A percentile compares a stretch with the other conserved stretches of the same genome.
Conservation (phyloP, 202 grass and related monocot genomes). For the Setaria viridis region DNA sequence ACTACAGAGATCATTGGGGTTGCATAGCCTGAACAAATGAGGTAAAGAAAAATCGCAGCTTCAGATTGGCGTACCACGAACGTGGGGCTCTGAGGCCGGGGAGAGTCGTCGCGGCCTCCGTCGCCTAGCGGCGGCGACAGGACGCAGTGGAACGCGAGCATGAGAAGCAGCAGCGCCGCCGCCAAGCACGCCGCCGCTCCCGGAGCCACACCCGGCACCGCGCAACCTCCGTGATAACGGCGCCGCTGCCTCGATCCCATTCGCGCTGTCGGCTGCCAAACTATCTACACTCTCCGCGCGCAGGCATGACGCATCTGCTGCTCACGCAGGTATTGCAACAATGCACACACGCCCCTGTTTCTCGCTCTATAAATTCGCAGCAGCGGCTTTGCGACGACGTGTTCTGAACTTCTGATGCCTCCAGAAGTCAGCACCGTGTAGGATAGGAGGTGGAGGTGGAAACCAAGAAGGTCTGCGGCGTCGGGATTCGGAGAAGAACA, state of each 20-base stretch:
- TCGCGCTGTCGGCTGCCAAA: neutral
- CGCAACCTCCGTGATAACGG: slow-evolving; percentile 37
- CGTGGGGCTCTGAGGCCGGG: neutral
- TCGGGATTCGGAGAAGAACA: slow-evolving; percentile 21
- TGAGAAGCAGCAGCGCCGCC: slow-evolving; percentile 48
- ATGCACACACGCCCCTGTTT: neutral
- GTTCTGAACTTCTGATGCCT: neutral
- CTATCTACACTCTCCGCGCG: neutral
- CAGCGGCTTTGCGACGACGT: neutral
- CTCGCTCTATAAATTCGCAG: neutral
- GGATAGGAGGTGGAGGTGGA: neutral
- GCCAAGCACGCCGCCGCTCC: slow-evolving; percentile 22
- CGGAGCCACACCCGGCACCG: slow-evolving; percentile 40
- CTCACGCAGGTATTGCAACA: neutral
- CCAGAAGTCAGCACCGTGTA: neutral
- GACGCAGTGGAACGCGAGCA: slow-evolving; percentile 53
- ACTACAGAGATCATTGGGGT: neutral
- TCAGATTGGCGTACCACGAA: slow-evolving; percentile 24
- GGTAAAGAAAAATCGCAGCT: neutral
- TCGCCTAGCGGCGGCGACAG: slow-evolving; percentile 51
- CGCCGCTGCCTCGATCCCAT: slow-evolving; percentile 47
- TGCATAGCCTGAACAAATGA: neutral
- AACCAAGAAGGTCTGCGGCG: neutral
- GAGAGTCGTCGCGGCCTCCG: slow-evolving; percentile 10
- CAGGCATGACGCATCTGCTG: neutral